Evolutionary conservation across 768 basidiomycete species (phyloP).

Genomic region (Tricholoma flavovirens): DNA sequence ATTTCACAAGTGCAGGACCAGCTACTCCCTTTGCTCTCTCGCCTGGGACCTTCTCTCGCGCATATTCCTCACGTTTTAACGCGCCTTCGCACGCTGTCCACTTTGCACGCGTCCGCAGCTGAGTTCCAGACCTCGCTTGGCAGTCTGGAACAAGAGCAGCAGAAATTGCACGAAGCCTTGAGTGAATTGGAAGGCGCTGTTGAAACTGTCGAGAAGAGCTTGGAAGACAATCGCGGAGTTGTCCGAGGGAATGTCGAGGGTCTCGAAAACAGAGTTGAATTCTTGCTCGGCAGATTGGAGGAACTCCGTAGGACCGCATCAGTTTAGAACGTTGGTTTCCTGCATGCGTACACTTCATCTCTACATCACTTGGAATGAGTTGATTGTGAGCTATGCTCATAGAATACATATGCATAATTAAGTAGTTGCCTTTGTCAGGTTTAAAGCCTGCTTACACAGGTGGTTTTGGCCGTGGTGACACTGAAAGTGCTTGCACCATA

Average conservation of each 20-base stretch:
- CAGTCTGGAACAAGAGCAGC: conserved; percentile 68
- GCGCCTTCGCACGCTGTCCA: conserved; percentile 77
- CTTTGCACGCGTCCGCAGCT: conserved; percentile 76
- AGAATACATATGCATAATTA: background rate
- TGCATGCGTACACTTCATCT: background rate
- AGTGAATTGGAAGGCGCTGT: conserved; percentile 67
- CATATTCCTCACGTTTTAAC: conserved; percentile 89
- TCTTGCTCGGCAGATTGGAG: conserved; percentile 36
- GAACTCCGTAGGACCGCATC: conserved; percentile 24
- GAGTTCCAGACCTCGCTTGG: conserved; percentile 67
- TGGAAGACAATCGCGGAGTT: conserved; percentile 65
- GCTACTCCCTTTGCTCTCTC: conserved; percentile 60
- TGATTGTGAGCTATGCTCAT: background rate
- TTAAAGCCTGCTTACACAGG: too few species aligned
- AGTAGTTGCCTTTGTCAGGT: background rate
- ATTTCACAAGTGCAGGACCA: conserved; percentile 44
- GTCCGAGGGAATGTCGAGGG: conserved; percentile 71
- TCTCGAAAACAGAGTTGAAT: conserved; percentile 50
- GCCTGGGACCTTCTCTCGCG: conserved; percentile 67
- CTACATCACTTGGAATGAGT: background rate
- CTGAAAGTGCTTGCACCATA: too few species aligned
- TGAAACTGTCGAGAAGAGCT: conserved; percentile 63
- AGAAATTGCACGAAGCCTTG: conserved; percentile 53
- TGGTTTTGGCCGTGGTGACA: too few species aligned
- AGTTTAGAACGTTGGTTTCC: background rate